These are phyloP conservation scores for Pichia paraexigua DNA, from an alignment of 805 yeast species.

Conservation along the genomic window DNA sequence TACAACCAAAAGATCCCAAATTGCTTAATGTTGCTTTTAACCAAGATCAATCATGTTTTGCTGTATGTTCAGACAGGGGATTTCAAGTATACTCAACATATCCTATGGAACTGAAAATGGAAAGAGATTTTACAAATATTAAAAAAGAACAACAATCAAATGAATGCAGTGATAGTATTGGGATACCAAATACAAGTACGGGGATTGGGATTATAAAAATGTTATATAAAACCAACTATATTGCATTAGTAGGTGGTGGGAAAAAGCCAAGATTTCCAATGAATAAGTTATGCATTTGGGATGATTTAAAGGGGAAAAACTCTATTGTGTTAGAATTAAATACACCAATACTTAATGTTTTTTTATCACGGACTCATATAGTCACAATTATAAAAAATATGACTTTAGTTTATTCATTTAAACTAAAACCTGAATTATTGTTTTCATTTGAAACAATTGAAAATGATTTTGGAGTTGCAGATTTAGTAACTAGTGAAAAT, in stretches of 20 bases:
- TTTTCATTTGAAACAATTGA: conserved; percentile 57
- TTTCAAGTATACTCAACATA: conserved; percentile 80
- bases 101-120: conserved; percentile 72
- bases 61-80: conserved; percentile 73
- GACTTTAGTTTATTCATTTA: conserved; percentile 71
- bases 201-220: conserved; percentile 75
- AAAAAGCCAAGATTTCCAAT: conserved; percentile 66
- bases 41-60: conserved; percentile 87
- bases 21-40: conserved; percentile 64
- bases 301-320: conserved; percentile 71
- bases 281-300: conserved; percentile 85
- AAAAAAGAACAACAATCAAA: background rate
- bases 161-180: background rate
- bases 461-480: conserved; percentile 59
- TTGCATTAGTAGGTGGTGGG: conserved; percentile 90
- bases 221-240: conserved; percentile 86
- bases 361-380: conserved; percentile 66
- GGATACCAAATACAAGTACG: conserved; percentile 15
- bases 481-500: conserved; percentile 25
- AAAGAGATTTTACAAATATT: conserved; percentile 37
- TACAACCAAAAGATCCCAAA: conserved; percentile 23
- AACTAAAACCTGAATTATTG: conserved; percentile 66
- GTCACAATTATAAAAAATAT: conserved; percentile 62
- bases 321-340: conserved; percentile 69
- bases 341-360: conserved; percentile 66